Evolutionary conservation across 1,139 yeast species (phyloP).

Genomic region (Lizanozyma gosingica): DNA sequence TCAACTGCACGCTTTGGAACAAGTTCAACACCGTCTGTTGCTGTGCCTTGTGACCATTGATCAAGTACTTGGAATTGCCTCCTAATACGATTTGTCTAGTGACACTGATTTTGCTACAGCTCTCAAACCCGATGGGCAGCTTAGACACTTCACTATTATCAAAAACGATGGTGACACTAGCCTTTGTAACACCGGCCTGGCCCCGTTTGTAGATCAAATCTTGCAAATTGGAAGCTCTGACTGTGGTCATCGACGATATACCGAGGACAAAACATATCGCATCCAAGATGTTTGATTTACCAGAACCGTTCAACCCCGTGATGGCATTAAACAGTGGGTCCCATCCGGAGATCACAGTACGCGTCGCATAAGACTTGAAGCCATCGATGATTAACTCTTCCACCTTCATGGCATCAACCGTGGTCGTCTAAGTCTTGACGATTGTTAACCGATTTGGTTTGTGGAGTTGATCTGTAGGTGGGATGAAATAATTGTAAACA

Average conservation of each 20-base stretch:
- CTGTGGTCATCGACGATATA: conserved; percentile 87
- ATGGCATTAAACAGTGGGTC: conserved; percentile 95
- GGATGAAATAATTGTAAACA: too few species aligned
- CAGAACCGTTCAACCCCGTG: conserved; percentile 96
- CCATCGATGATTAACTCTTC: conserved; percentile 96
- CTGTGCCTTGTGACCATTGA: conserved; percentile 95
- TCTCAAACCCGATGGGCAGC: conserved; percentile 85
- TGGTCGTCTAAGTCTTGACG: too few species aligned
- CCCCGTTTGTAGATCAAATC: conserved; percentile 95
- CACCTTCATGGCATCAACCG: conserved; percentile 62
- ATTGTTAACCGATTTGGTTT: too few species aligned
- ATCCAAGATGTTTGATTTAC: conserved; percentile 89
- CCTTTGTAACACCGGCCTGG: conserved; percentile 96
- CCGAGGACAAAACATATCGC: conserved; percentile 98
- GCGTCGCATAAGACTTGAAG: conserved; percentile 93
- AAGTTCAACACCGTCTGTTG: conserved; percentile 86
- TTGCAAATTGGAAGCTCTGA: conserved; percentile 86
- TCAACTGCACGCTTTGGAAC: conserved; percentile 90
- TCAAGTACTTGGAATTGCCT: conserved; percentile 84
- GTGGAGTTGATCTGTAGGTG: too few species aligned
- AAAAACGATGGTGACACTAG: conserved; percentile 92
- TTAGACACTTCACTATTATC: conserved; percentile 70
- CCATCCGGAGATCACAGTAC: conserved; percentile 95
- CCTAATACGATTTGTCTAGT: conserved; percentile 90
- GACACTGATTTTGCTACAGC: conserved; percentile 72